phyloP scores from a whole-genome alignment of 495 filamentous ascomycete genomes.

The Penicillium tannophilum region DNA sequence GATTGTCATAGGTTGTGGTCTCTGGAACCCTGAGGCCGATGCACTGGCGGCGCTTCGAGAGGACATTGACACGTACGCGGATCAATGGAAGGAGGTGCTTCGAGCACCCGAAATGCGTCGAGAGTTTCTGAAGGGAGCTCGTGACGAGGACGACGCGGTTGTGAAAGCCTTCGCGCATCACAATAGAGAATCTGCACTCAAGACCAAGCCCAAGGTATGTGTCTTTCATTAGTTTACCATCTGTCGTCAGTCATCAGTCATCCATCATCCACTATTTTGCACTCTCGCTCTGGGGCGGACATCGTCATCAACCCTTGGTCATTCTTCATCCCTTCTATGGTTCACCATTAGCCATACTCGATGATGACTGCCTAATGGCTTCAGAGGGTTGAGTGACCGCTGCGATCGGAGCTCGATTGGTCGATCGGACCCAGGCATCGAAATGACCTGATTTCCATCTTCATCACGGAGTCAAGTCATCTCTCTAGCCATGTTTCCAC shows the following conservation, averaged over 20 bases:
- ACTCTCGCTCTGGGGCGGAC: background rate
- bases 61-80: constrained; percentile 70
- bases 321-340: background rate
- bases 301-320: background rate
- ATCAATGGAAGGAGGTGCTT: constrained; percentile 66
- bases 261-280: background rate
- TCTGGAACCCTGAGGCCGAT: constrained; percentile 72
- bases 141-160: constrained; percentile 58
- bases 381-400: background rate
- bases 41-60: constrained; percentile 65
- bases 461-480: constrained; percentile 1
- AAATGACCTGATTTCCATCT: background rate
- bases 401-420: constrained; percentile 4
- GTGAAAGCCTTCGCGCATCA: constrained; percentile 66
- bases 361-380: constrained; percentile 1
- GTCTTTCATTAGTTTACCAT: background rate
- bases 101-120: constrained; percentile 57
- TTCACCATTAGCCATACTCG: background rate
- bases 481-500: background rate
- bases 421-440: constrained; percentile 6
- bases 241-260: background rate
- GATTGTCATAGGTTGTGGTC: constrained; percentile 62
- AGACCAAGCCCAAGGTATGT: constrained; percentile 81
- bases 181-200: constrained; percentile 73
- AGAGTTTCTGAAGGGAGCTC: constrained; percentile 61